Conservation (phyloP, 23 red algal species). For the Porphyridium purpureum region DNA sequence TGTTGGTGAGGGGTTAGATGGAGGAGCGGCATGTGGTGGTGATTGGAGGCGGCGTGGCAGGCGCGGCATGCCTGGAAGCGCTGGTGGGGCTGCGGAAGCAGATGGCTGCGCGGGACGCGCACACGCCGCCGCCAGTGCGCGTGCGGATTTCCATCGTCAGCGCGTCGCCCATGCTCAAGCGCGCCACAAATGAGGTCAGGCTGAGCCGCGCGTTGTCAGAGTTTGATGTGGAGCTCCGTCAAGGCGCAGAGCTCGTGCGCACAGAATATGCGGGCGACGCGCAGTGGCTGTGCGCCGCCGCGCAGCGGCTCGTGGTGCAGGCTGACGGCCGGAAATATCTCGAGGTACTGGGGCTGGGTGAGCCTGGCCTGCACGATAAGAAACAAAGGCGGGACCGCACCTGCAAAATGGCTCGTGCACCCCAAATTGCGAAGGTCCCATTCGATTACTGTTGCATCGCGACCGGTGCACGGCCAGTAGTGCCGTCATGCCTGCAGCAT, state of each 20-base stretch:
- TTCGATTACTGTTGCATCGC: constrained; percentile 31
- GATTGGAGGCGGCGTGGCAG: constrained; percentile 58
- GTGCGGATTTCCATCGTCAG: constrained; percentile 15
- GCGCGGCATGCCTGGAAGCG: constrained; percentile 26
- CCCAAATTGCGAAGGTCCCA: constrained; percentile 1
- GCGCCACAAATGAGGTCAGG: background rate
- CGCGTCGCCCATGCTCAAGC: constrained; percentile 3
- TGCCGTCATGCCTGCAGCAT: constrained; percentile 11
- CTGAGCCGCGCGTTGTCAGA: constrained; percentile 3
- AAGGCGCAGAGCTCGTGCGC: constrained; percentile 1
- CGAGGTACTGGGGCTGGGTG: no score
- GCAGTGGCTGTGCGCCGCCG: constrained; percentile 1
- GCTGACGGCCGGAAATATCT: no score
- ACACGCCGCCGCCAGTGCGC: background rate
- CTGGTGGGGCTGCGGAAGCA: constrained; percentile 6
- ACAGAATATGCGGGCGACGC: constrained; percentile 3
- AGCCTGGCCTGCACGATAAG: no score
- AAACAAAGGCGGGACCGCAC: no score
- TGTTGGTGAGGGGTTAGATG: no score
- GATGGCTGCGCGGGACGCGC: background rate
- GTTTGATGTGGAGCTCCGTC: constrained; percentile 4
- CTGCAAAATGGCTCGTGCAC: no score
- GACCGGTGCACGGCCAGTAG: constrained; percentile 35
- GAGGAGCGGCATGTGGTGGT: no score
- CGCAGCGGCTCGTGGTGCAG: background rate